Evolutionary conservation across 306 rosid species (phyloP).

Genomic region (Boehmeria nivea): DNA sequence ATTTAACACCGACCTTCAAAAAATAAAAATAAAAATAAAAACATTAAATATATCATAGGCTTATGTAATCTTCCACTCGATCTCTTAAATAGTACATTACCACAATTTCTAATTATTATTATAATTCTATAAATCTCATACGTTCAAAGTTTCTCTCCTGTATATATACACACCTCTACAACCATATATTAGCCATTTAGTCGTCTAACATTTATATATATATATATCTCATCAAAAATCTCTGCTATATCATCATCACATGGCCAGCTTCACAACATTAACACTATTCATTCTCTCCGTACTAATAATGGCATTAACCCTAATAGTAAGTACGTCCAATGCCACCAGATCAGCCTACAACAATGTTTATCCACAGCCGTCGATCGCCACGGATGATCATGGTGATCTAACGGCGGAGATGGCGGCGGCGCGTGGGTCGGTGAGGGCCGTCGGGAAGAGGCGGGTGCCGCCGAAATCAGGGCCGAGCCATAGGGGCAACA

Average conservation of each 20-base stretch:
- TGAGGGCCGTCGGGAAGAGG: not conserved
- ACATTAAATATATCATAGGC: not conserved
- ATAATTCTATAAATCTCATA: too few species aligned
- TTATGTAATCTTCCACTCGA: not conserved
- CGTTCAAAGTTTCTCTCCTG: too few species aligned
- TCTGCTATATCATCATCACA: not conserved
- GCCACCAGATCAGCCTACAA: not conserved
- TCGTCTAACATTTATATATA: not conserved
- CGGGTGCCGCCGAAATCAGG: slow-evolving; percentile 9
- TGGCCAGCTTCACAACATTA: not conserved
- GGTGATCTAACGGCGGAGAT: too few species aligned
- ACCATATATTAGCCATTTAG: too few species aligned
- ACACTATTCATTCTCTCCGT: not conserved
- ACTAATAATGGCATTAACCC: not conserved
- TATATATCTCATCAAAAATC: not conserved
- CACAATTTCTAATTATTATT: too few species aligned
- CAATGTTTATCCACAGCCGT: not conserved
- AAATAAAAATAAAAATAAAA: not conserved
- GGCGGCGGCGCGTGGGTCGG: too few species aligned
- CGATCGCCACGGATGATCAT: not conserved
- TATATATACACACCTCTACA: too few species aligned
- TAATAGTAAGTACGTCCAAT: not conserved
- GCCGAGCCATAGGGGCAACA: slow-evolving; percentile 11
- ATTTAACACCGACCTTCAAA: not conserved
- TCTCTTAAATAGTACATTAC: not conserved